These are phyloP conservation scores for Alternaria sp. DNA, from an alignment of 2,329 filamentous ascomycete species.

Conservation along the genomic window DNA sequence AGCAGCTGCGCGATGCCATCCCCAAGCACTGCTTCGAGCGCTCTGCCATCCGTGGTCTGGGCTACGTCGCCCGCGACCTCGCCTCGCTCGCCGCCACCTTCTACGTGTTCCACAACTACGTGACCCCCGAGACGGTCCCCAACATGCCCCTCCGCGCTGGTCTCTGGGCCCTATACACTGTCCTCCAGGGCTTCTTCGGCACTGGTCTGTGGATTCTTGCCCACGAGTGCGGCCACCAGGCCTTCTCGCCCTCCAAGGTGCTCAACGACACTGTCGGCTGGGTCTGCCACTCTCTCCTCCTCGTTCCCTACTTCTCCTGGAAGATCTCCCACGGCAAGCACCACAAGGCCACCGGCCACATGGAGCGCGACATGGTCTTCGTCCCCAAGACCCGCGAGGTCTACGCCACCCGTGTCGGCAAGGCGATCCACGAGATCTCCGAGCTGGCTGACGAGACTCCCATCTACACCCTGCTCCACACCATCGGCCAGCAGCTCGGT, in stretches of 20 bases:
- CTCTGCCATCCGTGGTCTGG: conserved; percentile 74
- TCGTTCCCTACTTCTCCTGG: conserved; percentile 99
- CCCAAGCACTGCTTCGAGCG: conserved; percentile 97
- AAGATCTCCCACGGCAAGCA: conserved; percentile 99
- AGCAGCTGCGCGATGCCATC: conserved; percentile 95
- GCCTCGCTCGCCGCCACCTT: conserved; percentile 76
- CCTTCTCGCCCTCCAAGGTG: conserved; percentile 90
- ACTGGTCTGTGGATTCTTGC: conserved; percentile 96
- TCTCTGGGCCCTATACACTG: conserved; percentile 72
- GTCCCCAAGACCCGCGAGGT: conserved; percentile 88
- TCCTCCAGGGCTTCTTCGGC: conserved; percentile 89
- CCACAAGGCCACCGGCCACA: conserved; percentile 97
- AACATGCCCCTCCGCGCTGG: conserved; percentile 69
- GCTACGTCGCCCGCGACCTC: conserved; percentile 85
- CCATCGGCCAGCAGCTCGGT: conserved; percentile 83
- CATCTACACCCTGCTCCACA: conserved; percentile 74
- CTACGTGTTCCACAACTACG: conserved; percentile 85
- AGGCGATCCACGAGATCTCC: conserved; percentile 77
- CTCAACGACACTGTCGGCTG: conserved; percentile 93
- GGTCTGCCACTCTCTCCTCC: conserved; percentile 83
- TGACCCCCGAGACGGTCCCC: conserved; percentile 83
- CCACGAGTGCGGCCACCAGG: conserved; percentile 96
- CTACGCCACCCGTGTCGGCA: conserved; percentile 77
- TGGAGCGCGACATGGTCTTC: conserved; percentile 99
- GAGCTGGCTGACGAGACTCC: conserved; percentile 97